Percentiles rank a stretch among this genome's conserved stretches.
These are phyloP conservation scores for Acer saccharum DNA, from an alignment of 345 rosid species.

Conservation along the genomic window DNA sequence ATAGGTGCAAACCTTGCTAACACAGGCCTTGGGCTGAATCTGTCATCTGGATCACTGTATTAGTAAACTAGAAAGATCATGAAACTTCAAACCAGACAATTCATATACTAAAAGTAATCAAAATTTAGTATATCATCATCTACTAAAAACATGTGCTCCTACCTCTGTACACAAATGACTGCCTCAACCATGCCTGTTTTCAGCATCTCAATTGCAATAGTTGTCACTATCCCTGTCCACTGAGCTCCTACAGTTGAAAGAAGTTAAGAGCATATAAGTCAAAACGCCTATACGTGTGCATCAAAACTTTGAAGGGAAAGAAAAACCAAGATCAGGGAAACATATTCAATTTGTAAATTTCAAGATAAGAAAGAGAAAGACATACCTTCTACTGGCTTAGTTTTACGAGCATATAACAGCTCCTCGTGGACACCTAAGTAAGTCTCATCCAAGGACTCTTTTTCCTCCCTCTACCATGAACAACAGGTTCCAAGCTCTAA, in stretches of 20 bases:
- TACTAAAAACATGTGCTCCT: slow-evolving; percentile 8
- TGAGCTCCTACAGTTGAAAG: slow-evolving; percentile 71
- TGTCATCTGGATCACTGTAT: slow-evolving; percentile 87
- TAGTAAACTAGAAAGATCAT: slow-evolving; percentile 7
- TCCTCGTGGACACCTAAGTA: slow-evolving; percentile 82
- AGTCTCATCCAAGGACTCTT: slow-evolving; percentile 71
- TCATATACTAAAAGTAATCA: not conserved
- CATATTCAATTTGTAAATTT: not conserved
- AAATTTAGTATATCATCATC: not conserved
- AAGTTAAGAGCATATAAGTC: slow-evolving; percentile 15
- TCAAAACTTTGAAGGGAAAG: slow-evolving; percentile 7
- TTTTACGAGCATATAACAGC: slow-evolving; percentile 86
- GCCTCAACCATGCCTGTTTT: slow-evolving; percentile 89
- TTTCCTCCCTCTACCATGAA: slow-evolving; percentile 92
- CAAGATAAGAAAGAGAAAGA: slow-evolving; percentile 1
- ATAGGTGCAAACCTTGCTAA: slow-evolving; percentile 68
- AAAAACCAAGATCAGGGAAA: not conserved
- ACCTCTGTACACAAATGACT: slow-evolving; percentile 97
- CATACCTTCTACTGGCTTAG: slow-evolving; percentile 79
- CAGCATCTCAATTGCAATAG: slow-evolving; percentile 94
- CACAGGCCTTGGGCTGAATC: slow-evolving; percentile 85
- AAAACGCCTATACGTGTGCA: not conserved
- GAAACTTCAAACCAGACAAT: not conserved
- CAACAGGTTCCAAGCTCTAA: slow-evolving; percentile 77
- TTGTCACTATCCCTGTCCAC: slow-evolving; percentile 97